Percentiles rank a stretch among this genome's conserved stretches.
Evolutionary conservation across 768 basidiomycete genomes (phyloP).

Genomic region (Mycena belliarum): DNA sequence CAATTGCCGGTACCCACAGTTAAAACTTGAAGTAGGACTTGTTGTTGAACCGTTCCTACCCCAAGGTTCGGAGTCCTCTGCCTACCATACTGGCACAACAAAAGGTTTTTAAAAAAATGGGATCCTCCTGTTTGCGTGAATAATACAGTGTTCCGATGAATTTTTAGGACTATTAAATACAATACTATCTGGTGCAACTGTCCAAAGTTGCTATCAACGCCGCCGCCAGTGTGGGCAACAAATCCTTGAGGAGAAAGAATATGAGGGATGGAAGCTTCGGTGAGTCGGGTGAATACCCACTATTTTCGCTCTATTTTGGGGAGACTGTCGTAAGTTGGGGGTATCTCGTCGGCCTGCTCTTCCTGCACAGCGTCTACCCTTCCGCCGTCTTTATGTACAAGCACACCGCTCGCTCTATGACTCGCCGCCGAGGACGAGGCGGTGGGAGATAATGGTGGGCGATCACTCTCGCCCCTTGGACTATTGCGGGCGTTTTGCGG

Average conservation of each 20-base stretch:
- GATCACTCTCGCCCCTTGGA: not conserved
- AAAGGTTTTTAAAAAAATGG: too few species aligned
- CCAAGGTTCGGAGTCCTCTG: too few species aligned
- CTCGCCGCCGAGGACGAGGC: conserved; percentile 14
- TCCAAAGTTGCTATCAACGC: not conserved
- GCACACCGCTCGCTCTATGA: conserved; percentile 10
- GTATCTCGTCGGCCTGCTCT: conserved; percentile 26
- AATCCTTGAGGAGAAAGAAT: not conserved
- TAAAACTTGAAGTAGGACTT: too few species aligned
- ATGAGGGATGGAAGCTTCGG: not conserved
- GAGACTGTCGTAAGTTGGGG: conserved; percentile 27
- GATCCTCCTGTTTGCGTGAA: not conserved
- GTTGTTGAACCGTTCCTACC: too few species aligned
- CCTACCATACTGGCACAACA: conserved; percentile 14
- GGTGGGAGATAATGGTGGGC: conserved; percentile 5
- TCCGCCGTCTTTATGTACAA: conserved; percentile 24
- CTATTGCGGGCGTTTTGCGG: conserved; percentile 1
- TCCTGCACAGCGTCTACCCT: conserved; percentile 4
- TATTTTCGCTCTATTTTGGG: conserved; percentile 17
- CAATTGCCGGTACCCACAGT: too few species aligned
- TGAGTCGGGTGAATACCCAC: conserved; percentile 1
- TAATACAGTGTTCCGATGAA: conserved; percentile 9
- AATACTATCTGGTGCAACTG: not conserved
- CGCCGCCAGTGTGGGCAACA: not conserved
- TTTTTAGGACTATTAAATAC: conserved; percentile 2